A percentile compares a stretch with the other conserved stretches of the same genome.
Conservation (phyloP, 306 rosid genomes). For the Senna siamea region DNA sequence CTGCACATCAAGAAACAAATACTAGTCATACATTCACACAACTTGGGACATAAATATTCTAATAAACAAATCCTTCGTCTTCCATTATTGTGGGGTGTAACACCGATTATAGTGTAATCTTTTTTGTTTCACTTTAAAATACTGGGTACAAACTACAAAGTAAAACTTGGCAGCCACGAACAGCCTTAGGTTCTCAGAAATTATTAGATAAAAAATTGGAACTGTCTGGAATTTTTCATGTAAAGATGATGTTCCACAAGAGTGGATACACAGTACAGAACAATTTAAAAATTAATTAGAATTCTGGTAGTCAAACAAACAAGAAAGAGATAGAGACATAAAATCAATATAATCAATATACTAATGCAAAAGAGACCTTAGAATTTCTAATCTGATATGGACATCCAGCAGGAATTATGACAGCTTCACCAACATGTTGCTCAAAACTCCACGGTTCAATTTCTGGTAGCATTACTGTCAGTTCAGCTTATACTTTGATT, state of each 20-base stretch:
- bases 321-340: background rate
- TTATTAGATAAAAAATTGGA: constrained; percentile 7
- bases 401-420: constrained; percentile 96
- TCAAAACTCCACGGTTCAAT: constrained; percentile 97
- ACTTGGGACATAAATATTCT: background rate
- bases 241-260: constrained; percentile 11
- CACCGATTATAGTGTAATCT: too few species aligned
- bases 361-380: constrained; percentile 59
- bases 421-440: constrained; percentile 96
- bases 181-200: too few species aligned
- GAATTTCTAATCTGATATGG: constrained; percentile 91
- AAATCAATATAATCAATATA: constrained; percentile 23
- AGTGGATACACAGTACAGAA: constrained; percentile 19
- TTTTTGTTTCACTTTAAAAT: too few species aligned
- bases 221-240: constrained; percentile 13
- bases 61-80: too few species aligned
- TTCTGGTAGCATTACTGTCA: constrained; percentile 53
- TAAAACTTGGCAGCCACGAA: background rate
- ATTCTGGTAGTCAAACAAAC: background rate
- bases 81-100: too few species aligned
- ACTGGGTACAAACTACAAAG: too few species aligned
- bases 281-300: background rate
- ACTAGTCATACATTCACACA: constrained; percentile 33
- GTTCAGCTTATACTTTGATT: constrained; percentile 27
- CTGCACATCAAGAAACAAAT: constrained; percentile 54